Evolutionary conservation across 768 basidiomycete species (phyloP).

Genomic region (Russula virescens): DNA sequence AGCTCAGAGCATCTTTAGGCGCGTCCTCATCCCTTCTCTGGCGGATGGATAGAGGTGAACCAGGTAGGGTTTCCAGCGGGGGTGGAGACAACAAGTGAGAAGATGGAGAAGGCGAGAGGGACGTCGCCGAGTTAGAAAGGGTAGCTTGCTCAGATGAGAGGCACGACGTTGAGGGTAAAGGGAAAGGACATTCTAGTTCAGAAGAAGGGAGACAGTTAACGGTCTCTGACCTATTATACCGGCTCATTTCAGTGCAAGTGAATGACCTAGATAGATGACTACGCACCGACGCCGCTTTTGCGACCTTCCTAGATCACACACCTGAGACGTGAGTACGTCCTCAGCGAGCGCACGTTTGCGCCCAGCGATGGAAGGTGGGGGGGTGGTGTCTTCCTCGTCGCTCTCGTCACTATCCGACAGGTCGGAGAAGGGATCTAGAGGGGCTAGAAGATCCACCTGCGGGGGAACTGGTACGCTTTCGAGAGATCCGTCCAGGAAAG

Average conservation of each 20-base stretch:
- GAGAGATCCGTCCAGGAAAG: background rate
- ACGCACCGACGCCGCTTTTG: conserved; percentile 12
- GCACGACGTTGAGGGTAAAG: background rate
- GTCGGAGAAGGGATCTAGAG: background rate
- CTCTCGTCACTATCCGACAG: background rate
- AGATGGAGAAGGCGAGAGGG: background rate
- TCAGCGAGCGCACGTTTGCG: conserved; percentile 5
- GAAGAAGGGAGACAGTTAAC: background rate
- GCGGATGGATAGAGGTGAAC: background rate
- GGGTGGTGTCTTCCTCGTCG: conserved; percentile 16
- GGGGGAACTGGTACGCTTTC: background rate
- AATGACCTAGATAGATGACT: background rate
- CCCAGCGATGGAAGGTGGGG: conserved; percentile 17
- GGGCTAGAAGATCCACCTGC: background rate
- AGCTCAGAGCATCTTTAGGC: background rate
- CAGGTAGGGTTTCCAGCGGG: background rate
- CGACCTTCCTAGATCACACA: background rate
- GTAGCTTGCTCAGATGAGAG: background rate
- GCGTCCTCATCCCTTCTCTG: background rate
- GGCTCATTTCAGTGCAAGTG: background rate
- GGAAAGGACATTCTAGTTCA: background rate
- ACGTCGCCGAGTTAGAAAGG: no score
- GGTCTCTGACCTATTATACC: background rate
- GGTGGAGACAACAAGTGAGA: background rate
- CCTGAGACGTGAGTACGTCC: background rate